Base-by-base conservation (phyloP, 176 grass and related monocot genomes). In the Miscanthus lutarioriparius region DNA sequence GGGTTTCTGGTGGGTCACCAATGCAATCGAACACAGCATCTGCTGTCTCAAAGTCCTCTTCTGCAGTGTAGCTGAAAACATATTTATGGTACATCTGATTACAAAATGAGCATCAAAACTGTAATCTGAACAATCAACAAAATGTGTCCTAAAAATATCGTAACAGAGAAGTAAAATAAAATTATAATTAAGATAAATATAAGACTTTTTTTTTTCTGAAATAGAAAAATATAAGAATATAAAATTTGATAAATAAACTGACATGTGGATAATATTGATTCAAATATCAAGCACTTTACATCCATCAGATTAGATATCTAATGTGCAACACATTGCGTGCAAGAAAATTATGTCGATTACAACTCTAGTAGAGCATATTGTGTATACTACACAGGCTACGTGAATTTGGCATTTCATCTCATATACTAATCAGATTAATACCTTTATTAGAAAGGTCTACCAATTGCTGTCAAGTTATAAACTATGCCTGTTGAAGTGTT, bases 11-110 rank as follows among this genome's bases (percentile, higher is more conserved):
- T 56, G 92, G 92, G 79, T 98, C 96, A 49, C 96, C 96, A 23
- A 98, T 93, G 87, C 91, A 95, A 79, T 98, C 92, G 63, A 95
- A 95, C 45, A 95, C 89, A 3, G 96, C 92, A 14, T 98, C 92
- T 6, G 96, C 92, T 9, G 79, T 78, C 40, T 54, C 38, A 14
- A 98, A 98, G 69, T 98, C 89, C 82, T 98, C 96, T 49, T 95
- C 92, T 26, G 91, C 89, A 13, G 96, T 95, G 83, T 98, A 98
- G 12, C 96, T 98, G 47, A 74, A 81, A 20, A 19, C 25, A 25
- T 23, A 63, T 73, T 38, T 33, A 61, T 62, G 53, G 14, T 30
- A 61, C 36, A 71, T 77, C 12, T 54, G 1, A 16, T 76, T 76
- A 74, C 20, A 68, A 81, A 23, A 76, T n/a, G 4, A 76, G 61